Percentiles rank a stretch among this genome's conserved stretches.
These are phyloP conservation scores for Penicillium sp. DNA, from an alignment of 2,329 filamentous ascomycete species.

Conservation along the genomic window DNA sequence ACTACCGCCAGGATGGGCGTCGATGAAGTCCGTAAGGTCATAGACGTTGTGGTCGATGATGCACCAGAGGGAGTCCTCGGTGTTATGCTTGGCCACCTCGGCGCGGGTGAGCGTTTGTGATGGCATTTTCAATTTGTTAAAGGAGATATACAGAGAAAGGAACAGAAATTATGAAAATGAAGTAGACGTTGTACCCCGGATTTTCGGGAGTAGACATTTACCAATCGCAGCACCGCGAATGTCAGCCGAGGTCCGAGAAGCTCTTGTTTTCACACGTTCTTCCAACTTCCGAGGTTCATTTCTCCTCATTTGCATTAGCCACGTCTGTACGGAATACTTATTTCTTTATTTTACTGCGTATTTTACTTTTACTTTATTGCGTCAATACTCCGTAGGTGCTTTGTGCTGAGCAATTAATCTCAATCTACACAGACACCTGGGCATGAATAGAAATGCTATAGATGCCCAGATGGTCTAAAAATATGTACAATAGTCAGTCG, in stretches of 20 bases:
- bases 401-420: too few relatives aligned
- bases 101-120: slow-evolving; percentile 42
- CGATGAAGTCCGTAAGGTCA: slow-evolving; percentile 77
- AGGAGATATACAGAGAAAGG: neutral
- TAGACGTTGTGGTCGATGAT: slow-evolving; percentile 85
- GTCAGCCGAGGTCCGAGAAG: slow-evolving; percentile 18
- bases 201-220: neutral
- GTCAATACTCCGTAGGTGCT: too few relatives aligned
- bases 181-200: slow-evolving; percentile 11
- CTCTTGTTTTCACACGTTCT: slow-evolving; percentile 2
- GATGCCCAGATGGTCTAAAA: slow-evolving; percentile 1
- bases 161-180: neutral
- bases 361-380: too few relatives aligned
- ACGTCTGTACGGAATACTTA: too few relatives aligned
- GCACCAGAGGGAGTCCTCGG: slow-evolving; percentile 71
- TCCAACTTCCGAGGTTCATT: neutral
- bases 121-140: slow-evolving; percentile 10
- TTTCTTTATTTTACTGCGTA: too few relatives aligned
- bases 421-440: too few relatives aligned
- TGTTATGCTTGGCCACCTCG: slow-evolving; percentile 69
- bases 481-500: neutral
- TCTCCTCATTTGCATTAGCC: too few relatives aligned
- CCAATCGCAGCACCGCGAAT: slow-evolving; percentile 15
- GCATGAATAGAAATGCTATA: neutral
- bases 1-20: slow-evolving; percentile 77